These are phyloP conservation scores for Colletotrichum horii DNA, from an alignment of 2,329 filamentous ascomycete genomes.

Conservation along the genomic window DNA sequence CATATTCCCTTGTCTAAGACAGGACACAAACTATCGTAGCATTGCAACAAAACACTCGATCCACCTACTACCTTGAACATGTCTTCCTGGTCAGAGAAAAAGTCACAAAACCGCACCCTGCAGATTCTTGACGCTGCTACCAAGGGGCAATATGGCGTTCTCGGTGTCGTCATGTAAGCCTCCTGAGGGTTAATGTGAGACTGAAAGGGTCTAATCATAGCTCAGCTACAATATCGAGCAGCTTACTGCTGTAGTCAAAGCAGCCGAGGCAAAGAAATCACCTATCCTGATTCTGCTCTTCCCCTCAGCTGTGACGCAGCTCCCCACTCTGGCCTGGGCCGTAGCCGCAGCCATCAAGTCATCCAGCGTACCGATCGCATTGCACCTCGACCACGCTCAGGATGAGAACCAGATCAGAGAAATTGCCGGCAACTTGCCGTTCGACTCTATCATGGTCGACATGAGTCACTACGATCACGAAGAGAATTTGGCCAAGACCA, in stretches of 20 bases:
- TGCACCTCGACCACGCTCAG: slow-evolving; percentile 74
- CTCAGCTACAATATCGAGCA: slow-evolving; percentile 72
- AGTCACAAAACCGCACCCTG: slow-evolving; percentile 13
- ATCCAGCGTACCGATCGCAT: neutral
- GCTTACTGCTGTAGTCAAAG: slow-evolving; percentile 70
- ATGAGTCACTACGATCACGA: slow-evolving; percentile 76
- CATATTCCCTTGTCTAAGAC: neutral
- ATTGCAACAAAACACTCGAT: no score
- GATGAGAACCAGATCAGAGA: slow-evolving; percentile 61
- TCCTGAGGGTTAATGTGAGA: neutral
- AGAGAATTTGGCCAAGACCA: slow-evolving; percentile 70
- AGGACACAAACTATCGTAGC: neutral
- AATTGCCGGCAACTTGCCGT: slow-evolving; percentile 57
- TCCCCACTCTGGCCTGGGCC: slow-evolving; percentile 60
- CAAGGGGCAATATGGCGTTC: slow-evolving; percentile 59
- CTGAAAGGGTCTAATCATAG: slow-evolving; percentile 28
- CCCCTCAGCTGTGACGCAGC: slow-evolving; percentile 17
- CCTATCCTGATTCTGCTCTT: slow-evolving; percentile 75
- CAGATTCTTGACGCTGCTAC: slow-evolving; percentile 56
- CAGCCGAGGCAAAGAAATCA: slow-evolving; percentile 69
- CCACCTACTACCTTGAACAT: neutral
- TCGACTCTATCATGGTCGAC: slow-evolving; percentile 79
- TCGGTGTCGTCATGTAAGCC: slow-evolving; percentile 51
- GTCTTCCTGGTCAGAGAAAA: slow-evolving; percentile 7
- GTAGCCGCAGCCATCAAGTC: slow-evolving; percentile 20